These are phyloP conservation scores for Dictyostelium gargantuum DNA, from an alignment of 208 protist genomes.

Conservation along the genomic window DNA sequence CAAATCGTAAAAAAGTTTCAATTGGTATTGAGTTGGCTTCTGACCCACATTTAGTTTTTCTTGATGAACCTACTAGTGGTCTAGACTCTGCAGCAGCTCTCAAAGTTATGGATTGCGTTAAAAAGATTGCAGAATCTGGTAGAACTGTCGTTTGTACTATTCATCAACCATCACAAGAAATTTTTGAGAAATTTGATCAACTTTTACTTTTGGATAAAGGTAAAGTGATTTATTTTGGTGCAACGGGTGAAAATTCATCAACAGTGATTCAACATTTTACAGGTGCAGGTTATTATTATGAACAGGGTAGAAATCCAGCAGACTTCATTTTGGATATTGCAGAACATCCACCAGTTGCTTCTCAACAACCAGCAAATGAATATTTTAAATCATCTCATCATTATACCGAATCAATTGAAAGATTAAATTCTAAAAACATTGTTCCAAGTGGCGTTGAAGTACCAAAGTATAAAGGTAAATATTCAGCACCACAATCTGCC, in stretches of 20 bases:
- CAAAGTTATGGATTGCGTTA: conserved; percentile 66
- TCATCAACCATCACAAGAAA: conserved; percentile 80
- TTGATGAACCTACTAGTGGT: conserved; percentile 59
- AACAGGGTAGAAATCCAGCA: conserved; percentile 40
- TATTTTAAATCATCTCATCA: neutral
- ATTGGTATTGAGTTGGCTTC: conserved; percentile 65
- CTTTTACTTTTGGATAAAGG: conserved; percentile 68
- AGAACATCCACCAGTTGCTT: neutral
- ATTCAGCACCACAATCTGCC: neutral
- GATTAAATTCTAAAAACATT: neutral
- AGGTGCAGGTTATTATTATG: neutral
- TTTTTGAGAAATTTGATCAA: conserved; percentile 79
- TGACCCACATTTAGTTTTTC: conserved; percentile 32
- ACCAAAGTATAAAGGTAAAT: conserved; percentile 9
- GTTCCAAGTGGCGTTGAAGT: neutral
- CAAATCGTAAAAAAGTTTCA: conserved; percentile 52
- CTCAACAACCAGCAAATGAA: neutral
- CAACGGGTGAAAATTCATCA: neutral
- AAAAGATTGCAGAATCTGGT: conserved; percentile 53
- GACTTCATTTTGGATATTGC: conserved; percentile 61
- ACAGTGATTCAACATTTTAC: conserved; percentile 9
- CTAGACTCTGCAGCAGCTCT: conserved; percentile 62
- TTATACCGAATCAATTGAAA: neutral
- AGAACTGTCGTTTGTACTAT: conserved; percentile 74
- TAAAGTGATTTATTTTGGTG: conserved; percentile 37